Evolutionary conservation across 345 rosid genomes (phyloP).

Genomic region (Eucalyptus marginata): DNA sequence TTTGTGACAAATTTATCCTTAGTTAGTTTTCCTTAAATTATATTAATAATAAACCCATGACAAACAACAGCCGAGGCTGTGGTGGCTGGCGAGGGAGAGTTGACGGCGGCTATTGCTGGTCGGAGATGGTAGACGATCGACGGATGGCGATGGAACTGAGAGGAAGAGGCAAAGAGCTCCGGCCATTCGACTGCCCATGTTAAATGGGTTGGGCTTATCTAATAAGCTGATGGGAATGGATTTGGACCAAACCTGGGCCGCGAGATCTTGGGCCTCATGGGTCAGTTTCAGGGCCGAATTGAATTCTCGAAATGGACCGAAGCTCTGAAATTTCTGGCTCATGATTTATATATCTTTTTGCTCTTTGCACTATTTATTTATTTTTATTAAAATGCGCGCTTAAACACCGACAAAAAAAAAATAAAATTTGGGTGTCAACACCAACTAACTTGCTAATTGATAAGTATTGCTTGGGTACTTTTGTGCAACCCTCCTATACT

Average conservation of each 20-base stretch:
- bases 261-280: not conserved
- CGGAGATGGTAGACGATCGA: not conserved
- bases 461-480: not conserved
- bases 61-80: too few species aligned
- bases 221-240: not conserved
- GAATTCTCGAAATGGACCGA: not conserved
- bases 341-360: not conserved
- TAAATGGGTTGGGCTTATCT: not conserved
- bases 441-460: not conserved
- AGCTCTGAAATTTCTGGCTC: not conserved
- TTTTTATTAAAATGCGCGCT: not conserved
- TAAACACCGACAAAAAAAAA: not conserved
- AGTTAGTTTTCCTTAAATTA: too few species aligned
- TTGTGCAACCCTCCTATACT: not conserved
- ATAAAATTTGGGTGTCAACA: not conserved
- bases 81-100: not conserved
- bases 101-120: not conserved
- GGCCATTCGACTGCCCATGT: not conserved
- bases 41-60: too few species aligned
- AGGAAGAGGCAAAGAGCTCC: not conserved
- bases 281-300: not conserved
- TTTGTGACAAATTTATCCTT: too few species aligned
- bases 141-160: not conserved
- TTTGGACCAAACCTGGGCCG: not conserved
- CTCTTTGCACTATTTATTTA: not conserved